Evolutionary conservation across 192 early-diverging fungal species (phyloP), one percentile per base, ranked within the genome.

Genomic region (Chytriomyces sp.): DNA sequence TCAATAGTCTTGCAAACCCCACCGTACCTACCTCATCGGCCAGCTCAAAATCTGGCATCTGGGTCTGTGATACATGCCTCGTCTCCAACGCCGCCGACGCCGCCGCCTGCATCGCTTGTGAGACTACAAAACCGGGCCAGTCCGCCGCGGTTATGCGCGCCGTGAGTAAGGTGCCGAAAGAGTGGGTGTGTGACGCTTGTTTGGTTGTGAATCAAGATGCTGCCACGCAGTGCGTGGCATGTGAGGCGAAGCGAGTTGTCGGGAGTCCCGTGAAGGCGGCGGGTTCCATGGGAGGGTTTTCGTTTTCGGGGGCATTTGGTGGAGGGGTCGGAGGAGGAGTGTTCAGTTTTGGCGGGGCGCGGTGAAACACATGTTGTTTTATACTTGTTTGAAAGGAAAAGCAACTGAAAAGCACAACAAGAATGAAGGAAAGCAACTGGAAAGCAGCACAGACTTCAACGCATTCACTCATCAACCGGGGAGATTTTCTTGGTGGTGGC

Each of bases 131-230:
- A 49, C 17, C 17, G 14, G 44, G 44, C 22, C 17, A 22, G 14
- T 14, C 44, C 22, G 2, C 44, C 14, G 59, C 36, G 12, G 2
- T 36, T 17, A 25, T 36, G 17, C n/a, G n/a, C n/a, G 2, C 44
- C 14, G 59, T 33, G 12, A 3, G 32, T 17, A 25, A 30, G 17
- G 34, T 5, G 22, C 59, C 59, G 22, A 61, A 61, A 37, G 36
- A 61, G 6, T 61, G 62, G 62, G 34, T 39, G 10, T 64, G 62
- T 44, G 37, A 44, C n/a, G 6, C 22, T 32, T 64, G 37, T 64
- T 44, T 64, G 25, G 62, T 39, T 1, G 39, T 7, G 39, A 64
- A 64, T 28, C 12, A 39, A 30, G 39, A 64, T 39, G 22, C n/a
- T 3, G 55, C 44, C 17, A 14, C 14, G 22, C 14, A n/a, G 14